Evolutionary conservation across 2,329 filamentous ascomycete genomes (phyloP), one percentile per base, ranked within the genome.

Genomic region (Sphaceloma murrayae): DNA sequence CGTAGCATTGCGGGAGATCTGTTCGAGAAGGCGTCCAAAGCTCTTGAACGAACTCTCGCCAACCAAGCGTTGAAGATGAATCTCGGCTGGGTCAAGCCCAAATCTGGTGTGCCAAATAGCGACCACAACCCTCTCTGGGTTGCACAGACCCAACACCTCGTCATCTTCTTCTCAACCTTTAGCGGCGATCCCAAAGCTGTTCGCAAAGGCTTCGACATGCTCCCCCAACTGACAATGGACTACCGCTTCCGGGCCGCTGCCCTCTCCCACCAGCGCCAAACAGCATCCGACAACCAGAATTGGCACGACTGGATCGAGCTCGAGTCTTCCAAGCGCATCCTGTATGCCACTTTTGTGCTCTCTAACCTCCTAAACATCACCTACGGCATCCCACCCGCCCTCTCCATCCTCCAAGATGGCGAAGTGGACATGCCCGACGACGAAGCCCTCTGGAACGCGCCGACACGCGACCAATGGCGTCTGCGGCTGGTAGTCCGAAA

Each of bases 391-490:
- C 54, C 52, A 4, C 58, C 59, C 6, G 57, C 55, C 8, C 58
- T 61, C 31, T 56, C 57, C 13, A 51, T 58, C 3, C 56, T 55
- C 3, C 54, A 61, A 26, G 59, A 63, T 42, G 51, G 61, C 9
- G 55, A 58, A 30, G 55, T 62, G 38, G 59, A 62, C 39, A 53
- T 61, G 42, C 56, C 58, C 14, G 56, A 55, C 11, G 55, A 56
- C 31, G 59, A 62, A 39, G 47, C 46, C 11, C 44, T 60, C 19
- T 62, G 60, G 59, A 56, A 57, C 36, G 57, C 59, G 2, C 36
- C 43, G 4, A 52, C 53, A 1, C 51, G 54, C n/a, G 45, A 54
- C 8, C 47, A 55, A 38, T 40, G 17, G 36, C 36, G 36, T 17
- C 36, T 40, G 13, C 36, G 36, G 22, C 13, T 40, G 19, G 36